These are phyloP conservation scores for Penicillium sumatraense DNA, from an alignment of 2,329 filamentous ascomycete species.

Conservation along the genomic window DNA sequence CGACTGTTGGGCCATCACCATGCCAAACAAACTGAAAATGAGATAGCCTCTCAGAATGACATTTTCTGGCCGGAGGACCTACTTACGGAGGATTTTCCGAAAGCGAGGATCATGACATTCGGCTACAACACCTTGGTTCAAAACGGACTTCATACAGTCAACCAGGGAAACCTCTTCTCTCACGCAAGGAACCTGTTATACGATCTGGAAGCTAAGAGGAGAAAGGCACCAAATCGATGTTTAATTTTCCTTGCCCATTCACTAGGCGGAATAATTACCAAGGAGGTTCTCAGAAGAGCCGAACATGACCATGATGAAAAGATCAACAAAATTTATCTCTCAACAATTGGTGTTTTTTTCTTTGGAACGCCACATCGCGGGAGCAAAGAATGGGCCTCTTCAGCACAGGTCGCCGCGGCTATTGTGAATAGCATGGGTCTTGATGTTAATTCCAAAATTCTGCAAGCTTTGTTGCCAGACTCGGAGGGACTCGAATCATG, in stretches of 20 bases:
- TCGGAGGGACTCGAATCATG: background rate
- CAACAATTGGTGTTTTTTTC: background rate
- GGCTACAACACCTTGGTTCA: conserved; percentile 1
- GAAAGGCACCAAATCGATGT: background rate
- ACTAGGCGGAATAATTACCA: background rate
- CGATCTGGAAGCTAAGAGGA: background rate
- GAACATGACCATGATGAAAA: background rate
- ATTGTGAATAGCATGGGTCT: background rate
- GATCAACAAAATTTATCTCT: background rate
- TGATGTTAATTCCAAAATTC: background rate
- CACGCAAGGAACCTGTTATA: background rate
- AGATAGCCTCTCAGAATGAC: background rate
- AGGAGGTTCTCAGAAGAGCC: background rate
- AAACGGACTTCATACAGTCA: background rate
- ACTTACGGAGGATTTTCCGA: background rate
- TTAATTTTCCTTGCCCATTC: background rate
- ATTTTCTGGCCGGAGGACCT: conserved; percentile 1
- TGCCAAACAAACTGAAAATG: background rate
- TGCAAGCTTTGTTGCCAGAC: background rate
- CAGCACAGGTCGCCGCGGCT: background rate
- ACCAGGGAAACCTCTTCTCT: background rate
- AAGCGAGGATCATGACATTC: conserved; percentile 1
- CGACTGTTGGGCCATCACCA: background rate
- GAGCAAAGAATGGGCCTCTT: background rate
- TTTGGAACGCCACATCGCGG: background rate